Evolutionary conservation across 169 alveolate genomes (phyloP).

Genomic region (Plasmodium berghei): DNA sequence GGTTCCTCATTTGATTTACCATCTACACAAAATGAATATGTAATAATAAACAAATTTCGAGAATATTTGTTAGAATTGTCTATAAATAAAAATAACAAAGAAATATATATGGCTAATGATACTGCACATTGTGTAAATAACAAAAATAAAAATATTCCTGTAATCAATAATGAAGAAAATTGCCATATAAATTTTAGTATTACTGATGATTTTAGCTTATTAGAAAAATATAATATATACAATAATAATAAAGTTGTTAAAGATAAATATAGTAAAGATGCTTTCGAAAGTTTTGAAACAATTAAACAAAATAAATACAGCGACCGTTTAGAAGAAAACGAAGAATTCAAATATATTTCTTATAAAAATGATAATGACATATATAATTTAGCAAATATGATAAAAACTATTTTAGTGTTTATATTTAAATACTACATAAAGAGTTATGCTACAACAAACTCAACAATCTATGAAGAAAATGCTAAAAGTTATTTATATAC

Average conservation of each 20-base stretch:
- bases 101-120: conserved; percentile 7
- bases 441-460: not conserved
- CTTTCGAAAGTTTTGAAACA: not conserved
- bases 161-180: not conserved
- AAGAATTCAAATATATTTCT: not conserved
- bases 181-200: no score
- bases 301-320: not conserved
- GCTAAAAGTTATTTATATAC: not conserved
- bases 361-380: conserved; percentile 6
- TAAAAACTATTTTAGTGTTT: not conserved
- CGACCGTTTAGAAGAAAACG: not conserved
- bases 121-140: not conserved
- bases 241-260: not conserved
- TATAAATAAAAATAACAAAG: conserved; percentile 9
- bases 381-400: conserved; percentile 16
- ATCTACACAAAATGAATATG: conserved; percentile 8
- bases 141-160: not conserved
- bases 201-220: no score
- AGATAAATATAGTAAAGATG: not conserved
- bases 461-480: not conserved
- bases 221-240: not conserved
- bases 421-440: not conserved
- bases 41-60: not conserved
- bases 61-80: not conserved
- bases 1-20: not conserved